Evolutionary conservation across 495 filamentous ascomycete species (phyloP).

Genomic region (Penicillium salamii): DNA sequence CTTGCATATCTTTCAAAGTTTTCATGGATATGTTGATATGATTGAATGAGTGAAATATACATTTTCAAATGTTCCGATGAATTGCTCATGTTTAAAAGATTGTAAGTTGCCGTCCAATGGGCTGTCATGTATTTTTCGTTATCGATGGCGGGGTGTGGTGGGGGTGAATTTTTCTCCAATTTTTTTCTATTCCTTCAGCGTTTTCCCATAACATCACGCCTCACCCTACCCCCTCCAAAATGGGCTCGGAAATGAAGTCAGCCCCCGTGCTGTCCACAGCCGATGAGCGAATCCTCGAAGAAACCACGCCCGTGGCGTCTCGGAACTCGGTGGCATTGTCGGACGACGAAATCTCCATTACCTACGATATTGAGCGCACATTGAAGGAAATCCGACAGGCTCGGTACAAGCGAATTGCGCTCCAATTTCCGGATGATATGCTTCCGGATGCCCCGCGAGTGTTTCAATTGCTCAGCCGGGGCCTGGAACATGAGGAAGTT

Average conservation of each 20-base stretch:
- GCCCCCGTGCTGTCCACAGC: constrained; percentile 87
- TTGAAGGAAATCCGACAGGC: constrained; percentile 67
- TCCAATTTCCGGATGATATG: constrained; percentile 95
- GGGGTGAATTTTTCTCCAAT: constrained; percentile 29
- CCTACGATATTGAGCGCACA: constrained; percentile 86
- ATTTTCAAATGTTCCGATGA: too few species aligned
- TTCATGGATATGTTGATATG: not conserved
- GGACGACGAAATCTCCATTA: constrained; percentile 69
- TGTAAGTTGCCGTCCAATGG: constrained; percentile 16
- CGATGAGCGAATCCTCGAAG: constrained; percentile 73
- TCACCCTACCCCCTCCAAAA: constrained; percentile 16
- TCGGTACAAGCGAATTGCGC: constrained; percentile 72
- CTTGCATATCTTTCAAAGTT: too few species aligned
- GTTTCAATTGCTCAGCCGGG: constrained; percentile 61
- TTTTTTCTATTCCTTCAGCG: not conserved
- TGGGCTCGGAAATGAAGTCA: constrained; percentile 38
- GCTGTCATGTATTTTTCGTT: constrained; percentile 27
- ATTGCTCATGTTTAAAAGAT: too few species aligned
- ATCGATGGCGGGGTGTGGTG: constrained; percentile 38
- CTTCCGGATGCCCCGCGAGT: constrained; percentile 81
- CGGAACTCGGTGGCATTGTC: constrained; percentile 39
- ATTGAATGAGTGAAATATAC: not conserved
- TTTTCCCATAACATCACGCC: not conserved
- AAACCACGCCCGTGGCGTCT: constrained; percentile 32
- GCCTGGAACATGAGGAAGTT: constrained; percentile 46